phyloP scores from a whole-genome alignment of 2,329 filamentous ascomycete species.

The Paraphoma sp. region DNA sequence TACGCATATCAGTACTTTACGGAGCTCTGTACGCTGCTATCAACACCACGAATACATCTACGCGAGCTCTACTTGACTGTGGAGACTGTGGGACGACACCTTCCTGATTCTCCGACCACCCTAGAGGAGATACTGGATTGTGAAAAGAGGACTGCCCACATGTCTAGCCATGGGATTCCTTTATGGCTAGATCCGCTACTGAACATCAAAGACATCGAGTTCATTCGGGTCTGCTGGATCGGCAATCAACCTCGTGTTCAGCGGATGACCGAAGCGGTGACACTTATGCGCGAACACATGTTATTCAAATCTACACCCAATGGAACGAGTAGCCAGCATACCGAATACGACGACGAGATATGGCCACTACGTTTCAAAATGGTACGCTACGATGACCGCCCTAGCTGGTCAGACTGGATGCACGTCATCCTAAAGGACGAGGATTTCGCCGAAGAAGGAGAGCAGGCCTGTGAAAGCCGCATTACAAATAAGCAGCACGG shows the following conservation, averaged over 20 bases:
- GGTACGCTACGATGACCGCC: too few species aligned
- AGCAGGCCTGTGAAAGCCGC: background rate
- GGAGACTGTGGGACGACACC: constrained; percentile 12
- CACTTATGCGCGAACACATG: background rate
- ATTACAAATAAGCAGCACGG: background rate
- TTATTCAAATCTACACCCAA: background rate
- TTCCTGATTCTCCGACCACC: background rate
- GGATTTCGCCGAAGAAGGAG: background rate
- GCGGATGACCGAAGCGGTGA: background rate
- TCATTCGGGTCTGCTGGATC: background rate
- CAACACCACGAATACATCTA: constrained; percentile 21
- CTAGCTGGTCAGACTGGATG: too few species aligned
- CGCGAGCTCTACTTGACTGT: constrained; percentile 21
- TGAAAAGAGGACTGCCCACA: background rate
- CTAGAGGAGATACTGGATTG: background rate
- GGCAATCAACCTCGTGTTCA: background rate
- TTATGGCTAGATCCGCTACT: background rate
- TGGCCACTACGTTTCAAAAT: too few species aligned
- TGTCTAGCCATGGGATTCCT: background rate
- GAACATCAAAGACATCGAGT: background rate
- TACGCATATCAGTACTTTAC: constrained; percentile 29
- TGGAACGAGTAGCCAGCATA: background rate
- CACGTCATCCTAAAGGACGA: background rate
- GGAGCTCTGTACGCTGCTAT: constrained; percentile 28
- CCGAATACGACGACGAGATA: background rate